phyloP scores from a whole-genome alignment of 2,329 filamentous ascomycete species.

The Aspergillus sp. region DNA sequence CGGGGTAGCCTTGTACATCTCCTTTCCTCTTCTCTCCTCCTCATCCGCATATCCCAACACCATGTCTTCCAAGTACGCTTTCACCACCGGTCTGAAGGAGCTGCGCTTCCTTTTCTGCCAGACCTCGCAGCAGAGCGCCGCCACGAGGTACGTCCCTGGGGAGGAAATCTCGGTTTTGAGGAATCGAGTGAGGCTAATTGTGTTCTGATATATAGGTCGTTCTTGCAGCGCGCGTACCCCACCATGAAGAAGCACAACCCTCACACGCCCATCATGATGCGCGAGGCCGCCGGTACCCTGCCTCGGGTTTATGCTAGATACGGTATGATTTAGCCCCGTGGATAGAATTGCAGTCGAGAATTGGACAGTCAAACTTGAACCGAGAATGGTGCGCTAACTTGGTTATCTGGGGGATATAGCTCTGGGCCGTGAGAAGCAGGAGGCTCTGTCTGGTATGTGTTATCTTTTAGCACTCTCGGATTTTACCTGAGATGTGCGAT shows the following conservation, averaged over 20 bases:
- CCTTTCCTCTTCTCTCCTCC: not conserved
- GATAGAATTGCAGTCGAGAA: not conserved
- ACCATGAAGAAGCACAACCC: constrained; percentile 99
- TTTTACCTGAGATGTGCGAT: not conserved
- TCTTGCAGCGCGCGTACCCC: constrained; percentile 87
- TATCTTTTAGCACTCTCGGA: not conserved
- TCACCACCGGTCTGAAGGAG: constrained; percentile 86
- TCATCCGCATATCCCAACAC: constrained; percentile 26
- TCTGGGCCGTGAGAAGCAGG: constrained; percentile 67
- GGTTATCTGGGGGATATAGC: constrained; percentile 43
- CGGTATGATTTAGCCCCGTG: constrained; percentile 55
- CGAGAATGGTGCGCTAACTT: not conserved
- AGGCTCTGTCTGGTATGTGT: constrained; percentile 59
- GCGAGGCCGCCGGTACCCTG: constrained; percentile 81
- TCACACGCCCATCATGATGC: constrained; percentile 86
- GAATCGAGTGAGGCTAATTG: not conserved
- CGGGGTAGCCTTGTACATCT: not conserved
- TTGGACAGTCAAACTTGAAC: not conserved
- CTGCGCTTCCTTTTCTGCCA: constrained; percentile 97
- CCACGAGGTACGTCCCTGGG: constrained; percentile 66
- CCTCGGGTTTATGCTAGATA: constrained; percentile 92
- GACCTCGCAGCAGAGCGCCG: constrained; percentile 84
- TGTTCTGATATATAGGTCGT: constrained; percentile 61
- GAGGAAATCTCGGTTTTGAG: not conserved
- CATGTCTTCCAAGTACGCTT: constrained; percentile 94